Base-by-base conservation (phyloP, 1,284 basidiomycete species). In the Spongispora temasekensis region DNA sequence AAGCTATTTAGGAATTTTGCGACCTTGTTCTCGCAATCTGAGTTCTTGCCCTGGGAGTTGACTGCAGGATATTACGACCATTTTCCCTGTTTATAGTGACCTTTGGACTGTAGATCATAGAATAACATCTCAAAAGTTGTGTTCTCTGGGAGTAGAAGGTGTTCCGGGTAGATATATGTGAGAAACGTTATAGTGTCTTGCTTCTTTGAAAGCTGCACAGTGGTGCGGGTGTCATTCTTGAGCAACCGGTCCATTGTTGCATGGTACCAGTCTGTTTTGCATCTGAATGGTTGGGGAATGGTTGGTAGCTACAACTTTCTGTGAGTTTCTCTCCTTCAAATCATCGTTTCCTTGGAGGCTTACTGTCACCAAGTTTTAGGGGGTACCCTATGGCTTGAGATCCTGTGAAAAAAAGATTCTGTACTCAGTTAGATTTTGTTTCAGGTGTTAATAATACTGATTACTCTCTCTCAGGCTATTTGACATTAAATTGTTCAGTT, bases 231-330 rank as follows among this genome's bases (percentile, higher is more conserved):
- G 27, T 48, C 23, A 4, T 48, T 48, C 7, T 28, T 17, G 15
- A 48, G 5, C 44, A 46, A 25, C 27, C 10, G 31, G 19, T 56
- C 55, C 42, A 56, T 56, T 1, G 30, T 56, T 12, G 55, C 21
- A 48, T 6, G 55, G 42, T 46, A 12, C 55, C 55, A 56, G 42
- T 56, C 40, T 1, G 40, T 46, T 56, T 56, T 56, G 55, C 30
- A 1, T 27, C 31, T 46, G 2, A 56, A 19, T 0, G 31, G 23
- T n/a, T 19, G 42, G 31, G 23, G 2, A 56, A 19, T 0, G 31
- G 23, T n/a, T 19, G 42, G 31, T 15, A 56, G 21, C 55, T 56
- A 7, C 15, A 13, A 21, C 4, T 23, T 30, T 44, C 12, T 1
- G 54, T 31, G 27, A 31, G 28, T 27, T 46, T 27, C 0, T 5